phyloP scores from a whole-genome alignment of 116 monocot genomes.

The Posidonia oceanica region DNA sequence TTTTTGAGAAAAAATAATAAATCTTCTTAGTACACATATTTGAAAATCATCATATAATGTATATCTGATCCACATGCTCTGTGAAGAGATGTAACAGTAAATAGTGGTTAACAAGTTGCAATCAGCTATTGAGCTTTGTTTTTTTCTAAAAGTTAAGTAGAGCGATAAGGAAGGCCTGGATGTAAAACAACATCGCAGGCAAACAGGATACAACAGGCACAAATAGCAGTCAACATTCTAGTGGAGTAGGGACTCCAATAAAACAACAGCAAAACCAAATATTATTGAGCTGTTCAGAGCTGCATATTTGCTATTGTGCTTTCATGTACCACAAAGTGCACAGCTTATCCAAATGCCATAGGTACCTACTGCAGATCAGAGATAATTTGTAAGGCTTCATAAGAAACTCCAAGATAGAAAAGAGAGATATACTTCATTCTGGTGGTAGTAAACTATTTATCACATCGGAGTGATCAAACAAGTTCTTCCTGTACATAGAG shows the following conservation, averaged over 20 bases:
- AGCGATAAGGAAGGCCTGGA: no score
- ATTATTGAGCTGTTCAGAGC: neutral
- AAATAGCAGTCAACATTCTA: no score
- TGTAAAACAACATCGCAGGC: no score
- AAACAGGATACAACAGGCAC: no score
- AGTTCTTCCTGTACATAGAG: constrained; percentile 4
- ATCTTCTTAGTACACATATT: no score
- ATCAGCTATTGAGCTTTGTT: no score
- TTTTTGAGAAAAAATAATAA: no score
- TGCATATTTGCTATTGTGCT: neutral
- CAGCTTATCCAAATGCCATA: neutral
- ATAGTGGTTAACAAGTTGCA: neutral
- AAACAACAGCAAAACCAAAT: neutral
- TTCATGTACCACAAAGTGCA: neutral
- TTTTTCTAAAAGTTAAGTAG: no score
- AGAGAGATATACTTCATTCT: neutral
- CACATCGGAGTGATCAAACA: neutral
- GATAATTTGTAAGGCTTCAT: neutral
- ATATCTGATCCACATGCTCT: neutral
- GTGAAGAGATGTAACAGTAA: neutral
- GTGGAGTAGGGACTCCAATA: no score
- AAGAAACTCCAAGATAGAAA: neutral
- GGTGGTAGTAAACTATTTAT: neutral
- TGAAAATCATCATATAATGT: neutral
- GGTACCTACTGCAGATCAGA: neutral